A percentile compares a stretch with the other conserved stretches of the same genome.
These are phyloP conservation scores for Triangularia setosa DNA, from an alignment of 2,329 filamentous ascomycete genomes.

Conservation along the genomic window DNA sequence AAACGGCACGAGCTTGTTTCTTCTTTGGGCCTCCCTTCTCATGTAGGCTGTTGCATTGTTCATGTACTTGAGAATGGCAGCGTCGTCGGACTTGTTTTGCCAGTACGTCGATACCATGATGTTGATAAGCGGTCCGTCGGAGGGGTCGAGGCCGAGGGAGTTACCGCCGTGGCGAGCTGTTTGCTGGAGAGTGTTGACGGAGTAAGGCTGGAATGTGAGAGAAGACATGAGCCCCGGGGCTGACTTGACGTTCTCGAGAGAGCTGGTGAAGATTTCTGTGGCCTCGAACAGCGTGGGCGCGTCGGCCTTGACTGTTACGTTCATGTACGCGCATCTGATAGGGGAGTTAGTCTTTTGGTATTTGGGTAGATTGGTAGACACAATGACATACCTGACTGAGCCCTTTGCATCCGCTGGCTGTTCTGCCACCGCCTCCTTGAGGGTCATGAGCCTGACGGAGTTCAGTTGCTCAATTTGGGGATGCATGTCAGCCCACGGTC, in stretches of 20 bases:
- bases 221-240: constrained; percentile 19
- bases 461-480: constrained; percentile 13
- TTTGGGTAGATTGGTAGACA: neutral
- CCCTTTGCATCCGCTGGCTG: neutral
- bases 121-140: constrained; percentile 21
- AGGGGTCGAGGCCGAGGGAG: constrained; percentile 17
- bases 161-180: constrained; percentile 19
- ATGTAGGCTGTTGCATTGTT: constrained; percentile 16
- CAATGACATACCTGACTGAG: constrained; percentile 7
- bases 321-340: constrained; percentile 15
- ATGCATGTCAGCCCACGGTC: constrained; percentile 12
- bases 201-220: constrained; percentile 23
- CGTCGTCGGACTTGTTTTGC: constrained; percentile 22
- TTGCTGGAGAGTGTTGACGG: constrained; percentile 19
- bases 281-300: constrained; percentile 12
- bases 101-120: constrained; percentile 21
- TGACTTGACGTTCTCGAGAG: constrained; percentile 19
- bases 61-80: constrained; percentile 9
- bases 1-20: constrained; percentile 17
- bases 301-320: constrained; percentile 17
- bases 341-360: neutral
- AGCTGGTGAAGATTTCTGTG: constrained; percentile 13
- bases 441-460: constrained; percentile 1
- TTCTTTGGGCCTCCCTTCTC: constrained; percentile 14
- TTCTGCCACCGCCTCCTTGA: constrained; percentile 4